Conservation (phyloP, 176 grass and related monocot genomes). For the Echinochloa phyllopogon region DNA sequence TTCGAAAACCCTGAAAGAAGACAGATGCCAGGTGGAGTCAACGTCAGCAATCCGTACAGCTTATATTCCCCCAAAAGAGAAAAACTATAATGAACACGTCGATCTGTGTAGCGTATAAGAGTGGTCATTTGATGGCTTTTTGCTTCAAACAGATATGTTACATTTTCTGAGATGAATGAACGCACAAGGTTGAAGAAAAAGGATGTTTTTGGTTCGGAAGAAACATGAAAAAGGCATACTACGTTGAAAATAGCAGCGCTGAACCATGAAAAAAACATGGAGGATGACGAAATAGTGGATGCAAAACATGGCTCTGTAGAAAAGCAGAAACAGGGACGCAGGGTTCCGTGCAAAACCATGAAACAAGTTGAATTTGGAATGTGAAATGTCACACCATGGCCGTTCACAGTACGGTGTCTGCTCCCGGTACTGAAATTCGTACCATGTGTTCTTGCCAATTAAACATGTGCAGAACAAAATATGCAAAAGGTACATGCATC, state of each 20-base stretch:
- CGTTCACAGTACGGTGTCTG: background rate
- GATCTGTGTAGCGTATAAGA: background rate
- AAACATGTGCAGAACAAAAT: background rate
- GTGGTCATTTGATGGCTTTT: background rate
- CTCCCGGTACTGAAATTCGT: background rate
- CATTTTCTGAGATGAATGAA: background rate
- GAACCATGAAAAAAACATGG: background rate
- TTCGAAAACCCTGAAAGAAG: slow-evolving; percentile 74
- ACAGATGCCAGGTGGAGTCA: background rate
- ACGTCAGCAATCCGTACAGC: background rate
- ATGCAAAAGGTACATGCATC: background rate
- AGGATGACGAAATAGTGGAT: background rate
- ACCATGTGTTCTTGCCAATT: background rate
- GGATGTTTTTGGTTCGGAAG: background rate
- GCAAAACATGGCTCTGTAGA: background rate
- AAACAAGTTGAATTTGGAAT: background rate
- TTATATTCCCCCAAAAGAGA: too few species aligned
- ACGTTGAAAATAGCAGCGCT: background rate
- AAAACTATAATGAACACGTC: background rate
- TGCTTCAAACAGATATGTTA: background rate
- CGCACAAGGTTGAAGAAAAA: background rate
- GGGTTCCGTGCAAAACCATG: background rate
- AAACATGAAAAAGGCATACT: background rate
- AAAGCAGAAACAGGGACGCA: background rate
- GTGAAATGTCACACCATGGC: background rate